Evolutionary conservation across 768 basidiomycete species (phyloP), one percentile per base, ranked within the genome.

Genomic region (Tricholoma flavovirens): DNA sequence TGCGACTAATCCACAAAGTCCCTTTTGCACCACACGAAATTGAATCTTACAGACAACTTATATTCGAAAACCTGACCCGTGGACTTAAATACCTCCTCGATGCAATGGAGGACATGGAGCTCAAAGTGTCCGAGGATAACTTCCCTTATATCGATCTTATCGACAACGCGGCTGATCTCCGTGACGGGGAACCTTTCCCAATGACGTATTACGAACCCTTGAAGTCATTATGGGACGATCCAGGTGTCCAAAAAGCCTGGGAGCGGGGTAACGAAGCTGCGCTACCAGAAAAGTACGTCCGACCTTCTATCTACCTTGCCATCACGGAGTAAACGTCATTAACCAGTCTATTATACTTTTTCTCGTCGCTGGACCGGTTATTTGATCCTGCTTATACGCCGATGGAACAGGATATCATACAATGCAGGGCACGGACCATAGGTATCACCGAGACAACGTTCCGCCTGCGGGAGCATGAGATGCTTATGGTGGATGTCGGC

Each of bases 401-500:
- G 10, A 81, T 77, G 2, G 86, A 93, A 60, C 90, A 91, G 64
- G 94, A 96, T 67, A 95, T 96, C 60, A 83, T 98, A 26, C 87
- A 85, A 40, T 85, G 86, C 56, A 80, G 93, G 53, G 90, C 88
- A 36, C 85, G 93, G 56, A 95, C 94, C 21, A 93, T 91, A 14
- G 94, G 93, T 17, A 93, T 94, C 65, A 91, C 88, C 7, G 90
- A 93, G 71, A 96, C 93, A 0, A 81, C 83, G 15, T 96, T 97
- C 73, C 75, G 77, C 43, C 77, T 94, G 54, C 77, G 80, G 60
- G 88, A 87, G 42, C 86, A 91, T 56, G 86, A 90, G 61, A 86
- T 93, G 85, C 77, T 93, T 54, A 91, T 98, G 87, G 88, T 97
- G 55, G 94, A 97, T 65, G 94, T 90, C 33, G 89, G 89, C 26